These are phyloP conservation scores for Fusarium protoensiforme DNA, from an alignment of 2,329 filamentous ascomycete species.

Conservation along the genomic window DNA sequence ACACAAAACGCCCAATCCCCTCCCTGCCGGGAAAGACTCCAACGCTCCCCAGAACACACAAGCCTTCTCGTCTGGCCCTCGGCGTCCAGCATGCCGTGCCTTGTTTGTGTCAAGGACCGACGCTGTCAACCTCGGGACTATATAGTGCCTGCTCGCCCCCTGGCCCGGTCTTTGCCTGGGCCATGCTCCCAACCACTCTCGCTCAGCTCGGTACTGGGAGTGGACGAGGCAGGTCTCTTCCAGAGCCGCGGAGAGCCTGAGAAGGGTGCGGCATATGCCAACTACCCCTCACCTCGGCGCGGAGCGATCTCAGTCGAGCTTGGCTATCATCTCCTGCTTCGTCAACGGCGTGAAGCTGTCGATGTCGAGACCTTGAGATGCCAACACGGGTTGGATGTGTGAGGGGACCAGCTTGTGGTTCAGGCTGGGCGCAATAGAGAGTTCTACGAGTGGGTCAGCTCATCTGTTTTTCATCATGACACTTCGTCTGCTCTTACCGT, in stretches of 20 bases:
- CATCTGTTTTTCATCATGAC: not conserved
- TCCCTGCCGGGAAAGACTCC: conserved; percentile 45
- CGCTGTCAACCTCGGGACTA: conserved; percentile 44
- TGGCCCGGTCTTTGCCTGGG: conserved; percentile 43
- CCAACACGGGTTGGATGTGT: conserved; percentile 81
- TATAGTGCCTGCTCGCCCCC: conserved; percentile 44
- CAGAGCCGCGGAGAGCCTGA: conserved; percentile 45
- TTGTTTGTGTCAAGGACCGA: conserved; percentile 38
- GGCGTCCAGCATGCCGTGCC: conserved; percentile 35
- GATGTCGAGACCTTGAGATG: conserved; percentile 85
- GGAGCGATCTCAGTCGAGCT: conserved; percentile 80
- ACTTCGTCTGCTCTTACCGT: conserved; percentile 72
- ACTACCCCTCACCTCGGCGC: conserved; percentile 45
- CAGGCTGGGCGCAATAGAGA: conserved; percentile 91
- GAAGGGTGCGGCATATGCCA: conserved; percentile 45
- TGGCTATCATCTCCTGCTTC: conserved; percentile 97
- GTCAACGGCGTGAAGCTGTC: conserved; percentile 92
- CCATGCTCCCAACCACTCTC: conserved; percentile 44
- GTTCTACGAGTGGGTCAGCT: conserved; percentile 67
- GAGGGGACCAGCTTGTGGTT: conserved; percentile 89
- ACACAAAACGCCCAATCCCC: conserved; percentile 43
- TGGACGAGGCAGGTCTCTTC: conserved; percentile 45
- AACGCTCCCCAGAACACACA: conserved; percentile 45
- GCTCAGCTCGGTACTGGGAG: conserved; percentile 45
- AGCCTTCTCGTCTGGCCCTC: conserved; percentile 41